Evolutionary conservation across 2,329 filamentous ascomycete genomes (phyloP).

Genomic region (Rhinocladiella mackenziei): DNA sequence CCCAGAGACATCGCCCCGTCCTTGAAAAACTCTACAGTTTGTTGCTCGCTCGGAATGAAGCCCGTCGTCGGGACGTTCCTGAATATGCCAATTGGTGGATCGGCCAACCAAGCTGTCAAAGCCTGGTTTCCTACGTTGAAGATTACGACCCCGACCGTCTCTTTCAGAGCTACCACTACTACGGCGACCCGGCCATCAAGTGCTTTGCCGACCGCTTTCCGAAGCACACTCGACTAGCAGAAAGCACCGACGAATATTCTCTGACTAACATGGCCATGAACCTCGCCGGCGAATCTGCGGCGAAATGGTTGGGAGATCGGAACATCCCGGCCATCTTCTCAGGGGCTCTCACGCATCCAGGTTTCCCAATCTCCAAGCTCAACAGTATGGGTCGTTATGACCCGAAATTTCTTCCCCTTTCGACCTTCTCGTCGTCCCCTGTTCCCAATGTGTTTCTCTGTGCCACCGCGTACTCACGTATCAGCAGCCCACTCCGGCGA

Average conservation of each 20-base stretch:
- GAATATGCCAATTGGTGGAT: constrained; percentile 32
- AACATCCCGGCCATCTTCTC: constrained; percentile 50
- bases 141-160: constrained; percentile 32
- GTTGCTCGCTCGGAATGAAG: constrained; percentile 10
- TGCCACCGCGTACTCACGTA: constrained; percentile 52
- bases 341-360: constrained; percentile 37
- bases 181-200: constrained; percentile 44
- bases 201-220: constrained; percentile 22
- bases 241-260: constrained; percentile 37
- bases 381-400: constrained; percentile 33
- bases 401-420: constrained; percentile 28
- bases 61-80: constrained; percentile 9
- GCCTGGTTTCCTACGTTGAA: constrained; percentile 6
- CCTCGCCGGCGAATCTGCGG: constrained; percentile 51
- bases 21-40: constrained; percentile 33
- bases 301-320: constrained; percentile 50
- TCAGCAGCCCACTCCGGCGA: constrained; percentile 58
- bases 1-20: constrained; percentile 29
- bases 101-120: constrained; percentile 4
- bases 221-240: constrained; percentile 1
- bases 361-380: constrained; percentile 36
- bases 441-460: constrained; percentile 51
- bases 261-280: constrained; percentile 52
- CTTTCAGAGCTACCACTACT: constrained; percentile 33
- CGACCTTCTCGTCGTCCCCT: constrained; percentile 41